Evolutionary conservation across 2,329 filamentous ascomycete species (phyloP).

Genomic region (Trematosphaeria pertusa): DNA sequence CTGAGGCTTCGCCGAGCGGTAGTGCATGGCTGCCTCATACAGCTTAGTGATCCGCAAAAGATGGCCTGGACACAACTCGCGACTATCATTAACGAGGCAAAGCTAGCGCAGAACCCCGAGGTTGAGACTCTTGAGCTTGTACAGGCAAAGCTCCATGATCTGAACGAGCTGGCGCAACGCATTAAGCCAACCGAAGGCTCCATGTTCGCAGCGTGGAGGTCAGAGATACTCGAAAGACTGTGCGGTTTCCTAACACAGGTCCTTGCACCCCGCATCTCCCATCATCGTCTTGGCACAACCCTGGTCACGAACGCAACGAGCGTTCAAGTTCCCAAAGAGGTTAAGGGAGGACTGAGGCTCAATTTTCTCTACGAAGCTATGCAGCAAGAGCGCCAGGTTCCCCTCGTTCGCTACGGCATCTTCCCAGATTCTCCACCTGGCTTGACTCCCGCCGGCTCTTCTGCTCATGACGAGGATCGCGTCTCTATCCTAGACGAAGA

Average conservation of each 20-base stretch:
- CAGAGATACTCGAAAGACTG: slow-evolving; percentile 10
- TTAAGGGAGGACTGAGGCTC: no score
- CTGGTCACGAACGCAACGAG: slow-evolving; percentile 10
- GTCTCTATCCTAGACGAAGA: background rate
- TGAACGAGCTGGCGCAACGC: slow-evolving; percentile 9
- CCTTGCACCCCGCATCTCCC: slow-evolving; percentile 13
- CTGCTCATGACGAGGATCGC: background rate
- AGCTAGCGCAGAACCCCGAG: background rate
- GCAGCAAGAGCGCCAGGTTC: slow-evolving; percentile 21
- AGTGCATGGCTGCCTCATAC: slow-evolving; percentile 18
- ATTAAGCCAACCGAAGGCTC: slow-evolving; percentile 16
- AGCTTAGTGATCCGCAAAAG: slow-evolving; percentile 20
- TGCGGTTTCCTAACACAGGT: slow-evolving; percentile 11
- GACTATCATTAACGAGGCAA: background rate
- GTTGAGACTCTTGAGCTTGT: slow-evolving; percentile 15
- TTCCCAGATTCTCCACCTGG: background rate
- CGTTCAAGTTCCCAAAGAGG: slow-evolving; percentile 10
- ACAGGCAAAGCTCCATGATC: slow-evolving; percentile 12
- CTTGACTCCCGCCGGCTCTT: background rate
- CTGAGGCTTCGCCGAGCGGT: slow-evolving; percentile 11
- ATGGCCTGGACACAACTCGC: slow-evolving; percentile 24
- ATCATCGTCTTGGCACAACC: slow-evolving; percentile 7
- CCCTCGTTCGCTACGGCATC: slow-evolving; percentile 19
- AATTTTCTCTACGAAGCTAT: slow-evolving; percentile 19
- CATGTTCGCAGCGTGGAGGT: slow-evolving; percentile 14